Conservation (phyloP, 805 yeast genomes). For the Candida succiphila region DNA sequence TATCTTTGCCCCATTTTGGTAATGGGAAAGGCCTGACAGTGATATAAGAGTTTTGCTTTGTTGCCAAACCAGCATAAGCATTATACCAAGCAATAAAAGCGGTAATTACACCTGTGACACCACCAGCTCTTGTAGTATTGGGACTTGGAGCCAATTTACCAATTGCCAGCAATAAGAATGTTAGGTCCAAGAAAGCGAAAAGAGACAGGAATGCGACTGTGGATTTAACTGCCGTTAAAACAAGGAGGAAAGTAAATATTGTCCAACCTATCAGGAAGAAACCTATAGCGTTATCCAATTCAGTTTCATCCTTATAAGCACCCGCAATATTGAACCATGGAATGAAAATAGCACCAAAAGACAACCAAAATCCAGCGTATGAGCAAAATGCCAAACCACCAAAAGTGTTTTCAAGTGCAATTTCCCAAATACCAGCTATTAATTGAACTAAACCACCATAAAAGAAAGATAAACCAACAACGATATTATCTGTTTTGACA, state of each 20-base stretch:
- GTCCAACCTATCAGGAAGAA: constrained; percentile 55
- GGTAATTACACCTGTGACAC: constrained; percentile 52
- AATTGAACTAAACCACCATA: constrained; percentile 68
- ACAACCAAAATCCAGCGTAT: constrained; percentile 71
- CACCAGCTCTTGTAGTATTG: constrained; percentile 41
- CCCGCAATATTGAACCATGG: constrained; percentile 50
- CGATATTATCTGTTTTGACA: constrained; percentile 46
- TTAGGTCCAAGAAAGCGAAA: constrained; percentile 41
- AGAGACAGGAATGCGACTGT: constrained; percentile 43
- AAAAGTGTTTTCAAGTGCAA: constrained; percentile 67
- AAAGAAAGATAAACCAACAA: constrained; percentile 57
- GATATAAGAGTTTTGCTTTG: constrained; percentile 51
- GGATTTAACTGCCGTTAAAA: constrained; percentile 47
- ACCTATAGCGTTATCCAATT: constrained; percentile 42
- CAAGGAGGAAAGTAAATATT: constrained; percentile 49
- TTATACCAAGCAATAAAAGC: constrained; percentile 60
- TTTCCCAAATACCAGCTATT: constrained; percentile 68
- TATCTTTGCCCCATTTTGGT: constrained; percentile 17
- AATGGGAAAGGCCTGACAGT: constrained; percentile 22
- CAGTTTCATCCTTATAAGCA: constrained; percentile 33
- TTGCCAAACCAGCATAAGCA: constrained; percentile 63
- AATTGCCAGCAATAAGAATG: constrained; percentile 40
- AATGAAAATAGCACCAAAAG: constrained; percentile 54
- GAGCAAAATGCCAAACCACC: constrained; percentile 57
- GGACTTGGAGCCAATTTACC: constrained; percentile 40